Evolutionary conservation across 2,329 filamentous ascomycete genomes (phyloP).

Genomic region (Verticillium alfalfae): DNA sequence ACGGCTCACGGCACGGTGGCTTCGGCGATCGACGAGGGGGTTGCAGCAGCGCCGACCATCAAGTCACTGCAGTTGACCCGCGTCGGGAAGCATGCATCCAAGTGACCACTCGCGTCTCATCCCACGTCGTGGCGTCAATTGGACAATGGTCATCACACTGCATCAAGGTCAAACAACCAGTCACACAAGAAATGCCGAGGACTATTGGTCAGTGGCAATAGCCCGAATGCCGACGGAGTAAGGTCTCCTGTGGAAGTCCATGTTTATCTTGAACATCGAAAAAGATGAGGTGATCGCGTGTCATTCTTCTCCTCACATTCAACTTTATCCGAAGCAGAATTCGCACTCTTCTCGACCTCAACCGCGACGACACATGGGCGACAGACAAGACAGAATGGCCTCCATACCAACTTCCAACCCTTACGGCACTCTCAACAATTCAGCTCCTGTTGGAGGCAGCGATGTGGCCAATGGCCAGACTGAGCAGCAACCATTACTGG

Average conservation of each 20-base stretch:
- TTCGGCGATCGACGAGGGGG: not conserved
- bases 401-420: not conserved
- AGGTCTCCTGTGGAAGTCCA: not conserved
- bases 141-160: not conserved
- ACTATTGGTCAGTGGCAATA: not conserved
- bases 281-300: not conserved
- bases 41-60: not conserved
- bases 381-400: not conserved
- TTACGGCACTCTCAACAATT: not conserved
- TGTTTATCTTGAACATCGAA: not conserved
- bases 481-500: not conserved
- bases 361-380: too few species aligned
- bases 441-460: not conserved
- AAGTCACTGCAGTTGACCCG: not conserved
- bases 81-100: not conserved
- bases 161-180: not conserved
- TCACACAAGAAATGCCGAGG: not conserved
- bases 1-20: not conserved
- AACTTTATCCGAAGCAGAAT: not conserved
- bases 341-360: not conserved
- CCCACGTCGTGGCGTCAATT: not conserved
- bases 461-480: not conserved
- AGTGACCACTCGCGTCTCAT: not conserved
- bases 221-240: not conserved
- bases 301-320: not conserved